A percentile compares a stretch with the other conserved stretches of the same genome.
Evolutionary conservation across 495 filamentous ascomycete genomes (phyloP).

Genomic region (Penicillium simplicissimum): DNA sequence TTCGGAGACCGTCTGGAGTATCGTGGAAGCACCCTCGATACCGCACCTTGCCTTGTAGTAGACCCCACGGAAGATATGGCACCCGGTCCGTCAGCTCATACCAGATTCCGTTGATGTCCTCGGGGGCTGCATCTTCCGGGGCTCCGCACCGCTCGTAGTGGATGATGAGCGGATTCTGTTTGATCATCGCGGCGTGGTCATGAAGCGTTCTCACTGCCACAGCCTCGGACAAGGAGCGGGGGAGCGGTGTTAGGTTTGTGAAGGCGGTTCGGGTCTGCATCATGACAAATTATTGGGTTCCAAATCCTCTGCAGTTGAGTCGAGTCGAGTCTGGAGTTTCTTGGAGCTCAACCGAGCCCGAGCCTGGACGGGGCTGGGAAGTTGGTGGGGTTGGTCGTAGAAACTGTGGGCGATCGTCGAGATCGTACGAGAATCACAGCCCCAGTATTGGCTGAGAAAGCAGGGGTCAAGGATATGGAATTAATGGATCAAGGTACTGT

Average conservation of each 20-base stretch:
- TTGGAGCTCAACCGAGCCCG: neutral
- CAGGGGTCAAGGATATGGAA: neutral
- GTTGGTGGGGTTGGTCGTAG: neutral
- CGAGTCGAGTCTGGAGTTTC: neutral
- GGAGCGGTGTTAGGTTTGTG: slow-evolving; percentile 68
- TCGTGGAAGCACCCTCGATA: slow-evolving; percentile 73
- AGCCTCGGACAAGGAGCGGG: slow-evolving; percentile 57
- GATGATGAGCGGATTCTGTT: slow-evolving; percentile 73
- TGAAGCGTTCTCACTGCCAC: slow-evolving; percentile 65
- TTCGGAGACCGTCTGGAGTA: slow-evolving; percentile 64
- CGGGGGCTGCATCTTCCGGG: slow-evolving; percentile 56
- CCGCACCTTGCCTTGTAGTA: slow-evolving; percentile 58
- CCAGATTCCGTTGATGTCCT: slow-evolving; percentile 63
- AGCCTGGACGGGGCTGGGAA: neutral
- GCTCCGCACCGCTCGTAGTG: slow-evolving; percentile 62
- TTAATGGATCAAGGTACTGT: neutral
- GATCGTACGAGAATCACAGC: neutral
- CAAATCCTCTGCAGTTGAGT: neutral
- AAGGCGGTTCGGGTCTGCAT: slow-evolving; percentile 50
- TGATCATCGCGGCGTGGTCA: slow-evolving; percentile 70
- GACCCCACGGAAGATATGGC: slow-evolving; percentile 63
- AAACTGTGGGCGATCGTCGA: neutral
- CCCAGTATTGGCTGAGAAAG: neutral
- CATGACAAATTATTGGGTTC: neutral
- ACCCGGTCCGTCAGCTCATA: slow-evolving; percentile 61